Evolutionary conservation across 225 moss, liverwort and hornwort genomes (phyloP).

Genomic region (Lunularia cruciata): DNA sequence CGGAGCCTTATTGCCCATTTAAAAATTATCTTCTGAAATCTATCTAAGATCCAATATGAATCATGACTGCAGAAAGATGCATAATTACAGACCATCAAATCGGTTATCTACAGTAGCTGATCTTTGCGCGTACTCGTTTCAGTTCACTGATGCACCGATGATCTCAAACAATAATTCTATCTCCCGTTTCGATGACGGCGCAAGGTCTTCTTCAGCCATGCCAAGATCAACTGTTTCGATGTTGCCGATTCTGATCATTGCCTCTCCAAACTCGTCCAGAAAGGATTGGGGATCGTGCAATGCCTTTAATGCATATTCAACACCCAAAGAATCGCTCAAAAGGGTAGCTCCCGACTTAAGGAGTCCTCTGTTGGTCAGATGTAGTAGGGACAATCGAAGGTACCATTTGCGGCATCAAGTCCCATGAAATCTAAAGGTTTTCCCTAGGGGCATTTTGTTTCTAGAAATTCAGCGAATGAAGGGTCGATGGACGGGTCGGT

Average conservation of each 20-base stretch:
- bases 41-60: too few species aligned
- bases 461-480: not conserved
- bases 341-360: too few species aligned
- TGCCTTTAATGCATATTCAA: not conserved
- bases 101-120: too few species aligned
- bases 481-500: not conserved
- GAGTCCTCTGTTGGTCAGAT: too few species aligned
- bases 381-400: constrained; percentile 6
- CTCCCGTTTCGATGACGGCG: not conserved
- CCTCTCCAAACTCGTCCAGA: not conserved
- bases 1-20: too few species aligned
- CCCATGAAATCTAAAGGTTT: not conserved
- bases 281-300: not conserved
- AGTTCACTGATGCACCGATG: too few species aligned
- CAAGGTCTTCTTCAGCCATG: not conserved
- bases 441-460: not conserved
- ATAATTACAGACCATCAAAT: too few species aligned
- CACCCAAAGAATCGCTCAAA: not conserved
- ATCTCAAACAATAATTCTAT: too few species aligned
- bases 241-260: not conserved
- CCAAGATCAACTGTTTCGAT: not conserved
- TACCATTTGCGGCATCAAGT: not conserved
- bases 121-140: too few species aligned
- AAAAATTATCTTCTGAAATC: too few species aligned
- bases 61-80: too few species aligned